Conservation (phyloP, 2,329 filamentous ascomycete genomes). For the Colletotrichum sp. region DNA sequence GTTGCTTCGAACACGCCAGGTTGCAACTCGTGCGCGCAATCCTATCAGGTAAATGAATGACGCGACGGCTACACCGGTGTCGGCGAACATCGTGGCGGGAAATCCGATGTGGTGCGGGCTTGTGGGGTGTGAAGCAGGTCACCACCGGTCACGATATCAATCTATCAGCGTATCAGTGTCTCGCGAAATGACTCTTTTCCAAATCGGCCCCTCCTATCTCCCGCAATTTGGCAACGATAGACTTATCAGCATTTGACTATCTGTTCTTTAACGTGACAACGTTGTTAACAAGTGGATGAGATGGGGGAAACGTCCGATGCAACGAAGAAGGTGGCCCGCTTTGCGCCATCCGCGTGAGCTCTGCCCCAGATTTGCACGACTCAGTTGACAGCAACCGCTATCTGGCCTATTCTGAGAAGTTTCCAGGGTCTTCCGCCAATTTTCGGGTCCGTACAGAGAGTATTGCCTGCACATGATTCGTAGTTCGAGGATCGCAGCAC, state of each 20-base stretch:
- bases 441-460: neutral
- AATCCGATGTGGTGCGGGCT: neutral
- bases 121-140: neutral
- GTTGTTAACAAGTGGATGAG: neutral
- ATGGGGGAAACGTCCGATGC: neutral
- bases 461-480: neutral
- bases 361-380: neutral
- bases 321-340: neutral
- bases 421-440: neutral
- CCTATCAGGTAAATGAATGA: neutral
- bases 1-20: neutral
- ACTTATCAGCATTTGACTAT: neutral
- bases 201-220: neutral
- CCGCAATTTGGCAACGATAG: neutral
- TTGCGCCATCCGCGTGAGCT: neutral
- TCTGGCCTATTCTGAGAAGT: neutral
- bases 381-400: neutral
- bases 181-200: neutral
- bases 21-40: neutral
- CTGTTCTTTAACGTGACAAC: neutral
- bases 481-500: neutral
- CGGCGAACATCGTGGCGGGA: neutral
- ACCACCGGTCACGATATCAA: neutral
- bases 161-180: neutral
- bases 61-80: neutral